Percentiles rank a stretch among this genome's conserved stretches.
phyloP scores from a whole-genome alignment of 805 yeast species.

The Hermanozyma aechmeae region DNA sequence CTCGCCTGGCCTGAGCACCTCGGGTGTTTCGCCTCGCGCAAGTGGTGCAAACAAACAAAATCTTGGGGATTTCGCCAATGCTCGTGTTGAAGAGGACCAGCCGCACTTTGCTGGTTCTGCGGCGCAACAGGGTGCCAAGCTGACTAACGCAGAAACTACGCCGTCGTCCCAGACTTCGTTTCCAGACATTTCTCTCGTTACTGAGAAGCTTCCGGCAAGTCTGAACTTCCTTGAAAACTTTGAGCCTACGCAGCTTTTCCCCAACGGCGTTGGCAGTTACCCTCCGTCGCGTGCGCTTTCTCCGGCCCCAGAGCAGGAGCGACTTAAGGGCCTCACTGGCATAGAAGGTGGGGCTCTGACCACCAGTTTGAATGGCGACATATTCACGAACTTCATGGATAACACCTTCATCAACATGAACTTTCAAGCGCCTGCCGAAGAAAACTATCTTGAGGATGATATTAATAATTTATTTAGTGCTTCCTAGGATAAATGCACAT shows the following conservation, averaged over 20 bases:
- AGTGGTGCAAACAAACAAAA: no score
- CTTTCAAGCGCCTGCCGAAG: slow-evolving; percentile 17
- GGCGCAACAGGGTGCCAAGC: not conserved
- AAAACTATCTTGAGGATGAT: slow-evolving; percentile 9
- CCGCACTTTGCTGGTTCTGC: not conserved
- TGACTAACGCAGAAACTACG: slow-evolving; percentile 16
- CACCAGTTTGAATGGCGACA: slow-evolving; percentile 4
- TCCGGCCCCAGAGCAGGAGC: slow-evolving; percentile 10
- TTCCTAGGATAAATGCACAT: slow-evolving; percentile 7
- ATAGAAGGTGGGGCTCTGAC: not conserved
- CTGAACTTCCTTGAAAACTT: slow-evolving; percentile 39
- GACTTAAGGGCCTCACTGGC: no score
- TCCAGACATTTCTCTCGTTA: slow-evolving; percentile 47
- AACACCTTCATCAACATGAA: slow-evolving; percentile 34
- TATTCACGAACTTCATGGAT: slow-evolving; percentile 29
- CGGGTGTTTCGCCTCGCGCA: slow-evolving; percentile 5
- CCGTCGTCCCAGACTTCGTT: slow-evolving; percentile 33
- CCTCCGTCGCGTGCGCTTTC: slow-evolving; percentile 31
- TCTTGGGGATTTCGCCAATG: no score
- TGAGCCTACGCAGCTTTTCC: slow-evolving; percentile 51
- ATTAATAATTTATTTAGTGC: slow-evolving; percentile 4
- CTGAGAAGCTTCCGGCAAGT: slow-evolving; percentile 41
- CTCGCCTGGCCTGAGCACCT: slow-evolving; percentile 1
- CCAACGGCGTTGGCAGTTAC: slow-evolving; percentile 25
- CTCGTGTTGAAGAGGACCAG: not conserved